Base-by-base conservation (phyloP, 1,284 basidiomycete species). In the Bjerkandera adusta region DNA sequence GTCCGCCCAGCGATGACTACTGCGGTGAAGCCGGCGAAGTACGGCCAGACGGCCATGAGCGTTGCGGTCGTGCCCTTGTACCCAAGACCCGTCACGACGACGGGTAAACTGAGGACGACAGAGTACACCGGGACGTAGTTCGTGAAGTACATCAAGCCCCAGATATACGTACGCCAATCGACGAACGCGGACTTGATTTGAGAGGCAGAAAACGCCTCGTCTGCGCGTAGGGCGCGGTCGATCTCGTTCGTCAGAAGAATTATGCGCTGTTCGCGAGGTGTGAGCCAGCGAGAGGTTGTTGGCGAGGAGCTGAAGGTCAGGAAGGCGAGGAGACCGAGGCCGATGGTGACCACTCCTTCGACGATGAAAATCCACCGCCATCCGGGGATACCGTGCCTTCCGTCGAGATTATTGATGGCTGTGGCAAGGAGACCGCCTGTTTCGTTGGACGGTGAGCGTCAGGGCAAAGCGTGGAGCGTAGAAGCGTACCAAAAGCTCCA, bases 281-380 rank as follows among this genome's bases (percentile, higher is more conserved):
- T 59, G 47, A 76, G 66, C 53, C 66, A 66, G n/a, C 45, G 58
- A 7, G 73, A 64, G 7, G 62, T 57, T 7, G 54, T 52, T 5
- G 74, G 72, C 40, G 70, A 72, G 13, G 64, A 58, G 4, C 73
- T 71, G 25, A 76, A 66, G 47, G 72, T 53, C 52, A 65, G 64
- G 50, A 68, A 69, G 0, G 71, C 63, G 10, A 61, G 34, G 16
- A 74, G 30, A 1, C 71, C 67, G 27, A 76, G 65, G 3, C 70
- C 59, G 12, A 67, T 59, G 3, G 76, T 76, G 35, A 77, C 62
- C 11, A 62, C 47, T n/a, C 73, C 76, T 50, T 77, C 74, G 39
- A 82, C 53, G 53, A 82, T 79, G 59, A 82, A 83, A 49, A 88
- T 85, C 83, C 83, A 86, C n/a, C 54, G 47, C 63, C 63, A 65